These are phyloP conservation scores for Fusarium buharicum DNA, from an alignment of 2,329 filamentous ascomycete genomes.

Conservation along the genomic window DNA sequence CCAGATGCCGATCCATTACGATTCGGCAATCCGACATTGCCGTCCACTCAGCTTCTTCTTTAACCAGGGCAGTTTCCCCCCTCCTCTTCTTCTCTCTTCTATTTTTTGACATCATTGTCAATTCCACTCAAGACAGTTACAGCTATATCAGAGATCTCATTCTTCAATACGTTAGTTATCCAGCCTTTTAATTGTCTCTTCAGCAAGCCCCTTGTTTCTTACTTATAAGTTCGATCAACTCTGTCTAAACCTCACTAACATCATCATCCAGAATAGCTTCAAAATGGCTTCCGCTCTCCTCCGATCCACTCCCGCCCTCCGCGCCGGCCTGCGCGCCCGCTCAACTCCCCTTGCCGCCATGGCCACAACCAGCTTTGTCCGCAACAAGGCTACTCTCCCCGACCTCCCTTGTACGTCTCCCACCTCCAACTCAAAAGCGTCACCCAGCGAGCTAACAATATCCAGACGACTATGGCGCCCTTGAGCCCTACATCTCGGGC, in stretches of 20 bases:
- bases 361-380: conserved; percentile 79
- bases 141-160: not conserved
- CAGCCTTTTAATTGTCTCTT: not conserved
- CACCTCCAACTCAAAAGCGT: not conserved
- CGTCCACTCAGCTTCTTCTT: conserved; percentile 25
- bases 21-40: conserved; percentile 46
- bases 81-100: conserved; percentile 21
- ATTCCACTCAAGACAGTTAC: not conserved
- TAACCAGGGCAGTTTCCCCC: conserved; percentile 19
- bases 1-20: conserved; percentile 1
- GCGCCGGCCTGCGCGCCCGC: conserved; percentile 76
- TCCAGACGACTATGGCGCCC: conserved; percentile 94
- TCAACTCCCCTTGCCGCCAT: conserved; percentile 71
- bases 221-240: no score
- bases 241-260: not conserved
- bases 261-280: conserved; percentile 18
- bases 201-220: not conserved
- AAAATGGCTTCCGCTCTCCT: conserved; percentile 82
- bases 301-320: conserved; percentile 73
- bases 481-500: conserved; percentile 84
- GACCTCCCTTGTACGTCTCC: conserved; percentile 70
- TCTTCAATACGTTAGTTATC: conserved; percentile 14
- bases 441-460: not conserved
- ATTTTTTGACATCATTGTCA: conserved; percentile 48
- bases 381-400: conserved; percentile 91